Evolutionary conservation across 805 yeast genomes (phyloP), one percentile per base, ranked within the genome.

Genomic region (Kuraishia hungarica): DNA sequence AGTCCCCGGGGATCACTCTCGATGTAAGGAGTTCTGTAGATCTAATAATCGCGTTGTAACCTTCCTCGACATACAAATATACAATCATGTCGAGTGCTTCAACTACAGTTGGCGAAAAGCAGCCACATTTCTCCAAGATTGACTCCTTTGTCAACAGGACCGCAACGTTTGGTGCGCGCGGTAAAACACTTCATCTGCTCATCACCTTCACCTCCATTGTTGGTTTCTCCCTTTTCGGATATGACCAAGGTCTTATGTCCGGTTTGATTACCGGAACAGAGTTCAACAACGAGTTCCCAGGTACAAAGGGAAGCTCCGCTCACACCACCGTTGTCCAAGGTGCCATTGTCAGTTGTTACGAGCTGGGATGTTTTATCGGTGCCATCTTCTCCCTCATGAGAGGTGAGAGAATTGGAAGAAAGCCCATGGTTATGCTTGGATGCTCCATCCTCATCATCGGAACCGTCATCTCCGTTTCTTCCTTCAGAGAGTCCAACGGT

Each of bases 221-320:
- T 43, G 90, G 87, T 1, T 85, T 86, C 67, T 76, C 82, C 8
- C 75, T 86, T 54, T 86, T 87, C 62, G 93, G 93, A 56, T 87
- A 85, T 62, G 90, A 87, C 64, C 93, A 87, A 67, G 93, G 93
- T 65, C 79, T 87, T 53, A 86, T 86, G 90, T 77, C 86, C 29
- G 80, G 83, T 61, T 67, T 83, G 51, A 78, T 83, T 54, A 74
- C 79, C 8, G 87, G 89, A 60, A 75, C 75, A 6, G 80, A 86
- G 76, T 81, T 87, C 65, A 80, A 78, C 64, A 68, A 75, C 51
- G 87, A 84, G 39, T 85, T 87, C 69, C 86, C 88, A 2, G 72
- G 80, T 61, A 67, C 81, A 7, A 28, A 46, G 49, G 39, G 20
- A 56, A 47, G 7, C 2, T 65, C 78, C 64, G 58, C 76, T 60